Evolutionary conservation across 352 stramenopile species (phyloP).

Genomic region (Phytophthora multivora): DNA sequence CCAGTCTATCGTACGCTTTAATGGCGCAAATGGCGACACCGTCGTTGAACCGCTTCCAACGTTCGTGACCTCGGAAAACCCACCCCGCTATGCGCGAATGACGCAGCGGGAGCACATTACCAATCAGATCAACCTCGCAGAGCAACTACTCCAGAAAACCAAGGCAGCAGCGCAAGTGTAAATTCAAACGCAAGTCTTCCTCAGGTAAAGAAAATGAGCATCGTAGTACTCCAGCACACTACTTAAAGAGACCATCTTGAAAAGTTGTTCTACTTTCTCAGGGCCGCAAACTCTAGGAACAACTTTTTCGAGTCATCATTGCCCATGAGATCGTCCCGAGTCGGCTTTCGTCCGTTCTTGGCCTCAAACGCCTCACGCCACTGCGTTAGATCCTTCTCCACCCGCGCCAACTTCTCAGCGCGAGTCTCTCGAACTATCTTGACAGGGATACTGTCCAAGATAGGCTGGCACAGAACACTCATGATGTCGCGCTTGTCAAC

Average conservation of each 20-base stretch:
- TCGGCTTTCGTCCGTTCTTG: slow-evolving; percentile 54
- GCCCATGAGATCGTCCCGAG: slow-evolving; percentile 67
- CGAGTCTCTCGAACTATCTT: slow-evolving; percentile 58
- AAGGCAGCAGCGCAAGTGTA: slow-evolving; percentile 53
- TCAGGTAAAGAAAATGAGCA: slow-evolving; percentile 5
- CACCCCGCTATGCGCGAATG: slow-evolving; percentile 62
- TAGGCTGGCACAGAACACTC: slow-evolving; percentile 86
- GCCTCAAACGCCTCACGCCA: slow-evolving; percentile 76
- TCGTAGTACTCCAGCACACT: slow-evolving; percentile 1
- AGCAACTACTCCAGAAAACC: slow-evolving; percentile 65
- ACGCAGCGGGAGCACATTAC: slow-evolving; percentile 72
- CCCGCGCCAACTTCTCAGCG: slow-evolving; percentile 54
- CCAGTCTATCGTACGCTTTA: slow-evolving; percentile 86
- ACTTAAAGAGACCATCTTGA: background rate
- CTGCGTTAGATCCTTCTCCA: slow-evolving; percentile 61
- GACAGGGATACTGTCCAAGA: slow-evolving; percentile 63
- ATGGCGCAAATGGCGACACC: slow-evolving; percentile 73
- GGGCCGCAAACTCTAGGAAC: slow-evolving; percentile 70
- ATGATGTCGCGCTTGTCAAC: slow-evolving; percentile 78
- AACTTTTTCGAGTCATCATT: slow-evolving; percentile 61
- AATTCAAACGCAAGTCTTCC: background rate
- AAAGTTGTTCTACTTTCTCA: slow-evolving; percentile 57
- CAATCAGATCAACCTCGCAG: slow-evolving; percentile 51
- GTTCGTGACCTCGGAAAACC: slow-evolving; percentile 59
- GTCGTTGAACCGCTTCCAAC: slow-evolving; percentile 62